Conservation (phyloP, 176 grass and related monocot species). For the Tuctoria greenei region DNA sequence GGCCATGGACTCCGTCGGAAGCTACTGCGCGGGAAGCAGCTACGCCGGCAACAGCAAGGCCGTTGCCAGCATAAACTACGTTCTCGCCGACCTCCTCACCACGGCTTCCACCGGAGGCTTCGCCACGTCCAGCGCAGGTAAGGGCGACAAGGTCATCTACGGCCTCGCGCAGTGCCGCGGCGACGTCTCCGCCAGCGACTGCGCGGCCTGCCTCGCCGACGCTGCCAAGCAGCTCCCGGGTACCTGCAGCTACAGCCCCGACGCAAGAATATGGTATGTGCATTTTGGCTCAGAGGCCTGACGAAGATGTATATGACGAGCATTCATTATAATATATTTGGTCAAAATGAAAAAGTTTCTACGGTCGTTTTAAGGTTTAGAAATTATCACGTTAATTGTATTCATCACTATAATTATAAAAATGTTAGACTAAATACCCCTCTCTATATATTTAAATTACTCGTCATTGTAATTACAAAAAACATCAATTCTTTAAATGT, state of each 20-base stretch:
- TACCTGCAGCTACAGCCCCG: slow-evolving; percentile 47
- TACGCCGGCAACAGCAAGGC: slow-evolving; percentile 31
- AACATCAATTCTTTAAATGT: no score
- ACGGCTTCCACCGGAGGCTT: slow-evolving; percentile 53
- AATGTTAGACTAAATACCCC: no score
- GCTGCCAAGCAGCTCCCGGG: slow-evolving; percentile 58
- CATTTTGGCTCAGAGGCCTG: no score
- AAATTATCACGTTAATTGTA: no score
- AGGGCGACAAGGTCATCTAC: slow-evolving; percentile 37
- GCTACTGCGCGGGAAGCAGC: slow-evolving; percentile 39
- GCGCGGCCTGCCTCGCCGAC: slow-evolving; percentile 52
- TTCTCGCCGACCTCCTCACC: slow-evolving; percentile 59
- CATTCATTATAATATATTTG: background rate
- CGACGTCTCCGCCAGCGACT: slow-evolving; percentile 58
- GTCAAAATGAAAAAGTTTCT: no score
- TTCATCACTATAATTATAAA: no score
- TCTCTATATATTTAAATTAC: no score
- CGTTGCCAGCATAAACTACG: slow-evolving; percentile 41
- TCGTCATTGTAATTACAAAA: no score
- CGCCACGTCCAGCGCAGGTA: slow-evolving; percentile 46
- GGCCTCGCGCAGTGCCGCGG: slow-evolving; percentile 68
- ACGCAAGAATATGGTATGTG: slow-evolving; percentile 56
- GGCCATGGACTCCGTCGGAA: slow-evolving; percentile 48
- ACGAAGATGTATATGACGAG: background rate
- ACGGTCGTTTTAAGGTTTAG: no score